phyloP scores from a whole-genome alignment of 179 eudicot genomes.

The Gypsophila paniculata region DNA sequence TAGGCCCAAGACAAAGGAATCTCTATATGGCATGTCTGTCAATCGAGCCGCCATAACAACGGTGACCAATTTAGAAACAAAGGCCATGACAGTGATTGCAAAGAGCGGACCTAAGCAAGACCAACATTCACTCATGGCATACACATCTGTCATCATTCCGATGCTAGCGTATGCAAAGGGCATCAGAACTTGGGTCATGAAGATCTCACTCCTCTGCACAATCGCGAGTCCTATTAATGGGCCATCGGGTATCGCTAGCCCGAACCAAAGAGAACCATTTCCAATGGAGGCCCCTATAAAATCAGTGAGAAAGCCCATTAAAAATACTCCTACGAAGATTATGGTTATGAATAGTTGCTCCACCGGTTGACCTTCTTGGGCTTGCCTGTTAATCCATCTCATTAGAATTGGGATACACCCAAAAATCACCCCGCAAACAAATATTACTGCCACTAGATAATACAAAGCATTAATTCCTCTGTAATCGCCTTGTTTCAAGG shows the following conservation, averaged over 20 bases:
- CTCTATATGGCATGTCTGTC: conserved; percentile 44
- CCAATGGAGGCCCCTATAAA: conserved; percentile 53
- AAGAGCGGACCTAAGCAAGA: conserved; percentile 42
- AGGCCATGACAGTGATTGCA: conserved; percentile 30
- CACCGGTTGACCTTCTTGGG: conserved; percentile 58
- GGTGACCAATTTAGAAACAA: conserved; percentile 38
- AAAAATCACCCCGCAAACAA: conserved; percentile 25
- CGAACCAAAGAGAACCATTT: conserved; percentile 73
- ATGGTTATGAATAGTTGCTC: conserved; percentile 37
- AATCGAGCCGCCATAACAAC: conserved; percentile 36
- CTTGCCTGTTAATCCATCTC: conserved; percentile 51
- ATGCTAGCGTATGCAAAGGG: conserved; percentile 57
- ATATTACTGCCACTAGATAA: conserved; percentile 24
- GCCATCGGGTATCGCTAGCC: conserved; percentile 72
- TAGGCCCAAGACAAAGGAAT: conserved; percentile 49
- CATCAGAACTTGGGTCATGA: conserved; percentile 43
- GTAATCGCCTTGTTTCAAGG: conserved; percentile 45
- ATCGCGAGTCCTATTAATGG: conserved; percentile 68
- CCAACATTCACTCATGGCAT: conserved; percentile 46
- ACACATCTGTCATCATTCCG: conserved; percentile 51
- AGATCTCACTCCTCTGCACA: conserved; percentile 52
- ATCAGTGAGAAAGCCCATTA: conserved; percentile 43
- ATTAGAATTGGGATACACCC: conserved; percentile 39
- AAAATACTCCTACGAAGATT: conserved; percentile 45
- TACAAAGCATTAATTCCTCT: conserved; percentile 38